These are phyloP conservation scores for Aspergillus incahuasiensis DNA, from an alignment of 495 filamentous ascomycete genomes.

Conservation along the genomic window DNA sequence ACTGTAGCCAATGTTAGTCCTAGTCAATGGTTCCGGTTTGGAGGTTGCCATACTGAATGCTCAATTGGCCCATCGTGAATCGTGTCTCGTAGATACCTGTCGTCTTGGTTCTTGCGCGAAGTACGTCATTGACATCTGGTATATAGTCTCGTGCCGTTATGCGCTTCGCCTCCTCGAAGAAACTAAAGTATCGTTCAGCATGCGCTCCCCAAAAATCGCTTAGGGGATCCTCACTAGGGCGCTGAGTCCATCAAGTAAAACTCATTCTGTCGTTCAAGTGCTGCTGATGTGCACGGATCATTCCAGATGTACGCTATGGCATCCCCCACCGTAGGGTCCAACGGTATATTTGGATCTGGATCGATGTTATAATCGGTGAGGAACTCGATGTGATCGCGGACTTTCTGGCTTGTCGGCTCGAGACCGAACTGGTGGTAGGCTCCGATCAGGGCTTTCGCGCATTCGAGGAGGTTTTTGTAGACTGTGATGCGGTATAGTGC, in stretches of 20 bases:
- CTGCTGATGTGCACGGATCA: slow-evolving; percentile 74
- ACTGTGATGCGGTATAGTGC: slow-evolving; percentile 90
- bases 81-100: slow-evolving; percentile 98
- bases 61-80: slow-evolving; percentile 96
- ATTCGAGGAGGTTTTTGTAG: slow-evolving; percentile 97
- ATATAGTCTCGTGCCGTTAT: slow-evolving; percentile 85
- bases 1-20: slow-evolving; percentile 43
- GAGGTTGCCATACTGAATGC: slow-evolving; percentile 78
- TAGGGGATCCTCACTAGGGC: slow-evolving; percentile 70
- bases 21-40: not conserved
- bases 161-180: slow-evolving; percentile 87
- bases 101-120: slow-evolving; percentile 96
- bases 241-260: slow-evolving; percentile 99
- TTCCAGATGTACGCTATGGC: slow-evolving; percentile 87
- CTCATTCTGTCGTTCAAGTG: slow-evolving; percentile 93
- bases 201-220: not conserved
- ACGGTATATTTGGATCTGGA: slow-evolving; percentile 74
- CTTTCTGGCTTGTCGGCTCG: slow-evolving; percentile 63
- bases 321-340: slow-evolving; percentile 73
- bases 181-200: slow-evolving; percentile 49
- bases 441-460: slow-evolving; percentile 83
- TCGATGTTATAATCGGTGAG: slow-evolving; percentile 85
- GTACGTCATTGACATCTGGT: slow-evolving; percentile 86
- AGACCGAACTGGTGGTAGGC: slow-evolving; percentile 87
- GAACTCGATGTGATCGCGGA: slow-evolving; percentile 70